Evolutionary conservation across 1,139 yeast genomes (phyloP), one percentile per base, ranked within the genome.

Genomic region (Sugiyamaella xylanicola): DNA sequence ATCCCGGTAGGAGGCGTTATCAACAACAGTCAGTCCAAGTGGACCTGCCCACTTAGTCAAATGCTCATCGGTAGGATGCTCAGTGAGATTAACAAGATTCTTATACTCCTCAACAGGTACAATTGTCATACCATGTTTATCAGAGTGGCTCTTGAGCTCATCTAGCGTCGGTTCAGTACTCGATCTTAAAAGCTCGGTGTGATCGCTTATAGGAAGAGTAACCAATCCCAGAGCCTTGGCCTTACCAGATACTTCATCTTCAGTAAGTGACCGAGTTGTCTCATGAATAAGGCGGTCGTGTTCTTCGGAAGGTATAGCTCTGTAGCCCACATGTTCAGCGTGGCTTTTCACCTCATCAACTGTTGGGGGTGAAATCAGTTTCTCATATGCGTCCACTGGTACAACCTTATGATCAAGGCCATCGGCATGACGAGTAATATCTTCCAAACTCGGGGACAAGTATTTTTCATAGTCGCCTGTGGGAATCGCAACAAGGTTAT

Each of bases 61-160:
- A 45, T 57, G 56, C 17, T 57, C 63, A 15, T 37, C 55, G 9
- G 59, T 56, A 1, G 64, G 68, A 27, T 53, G 53, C 17, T 48
- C 49, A 13, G 57, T 53, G 40, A 54, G 48, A 43, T 59, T 49
- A 40, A 51, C 19, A 49, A 61, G 42, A n/a, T 48, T 35, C 21
- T 54, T 49, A 19, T 54, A 50, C 22, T 62, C 63, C 2, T 40
- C 56, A 3, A 22, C 49, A 4, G 58, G 57, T 7, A 63, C 22
- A 8, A 79, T 58, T 7, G 63, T 63, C 36, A 70, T 66, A 1
- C 74, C 74, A 15, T 67, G 54, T 17, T 59, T 62, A 1, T 58
- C 48, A 0, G 81, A 79, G 53, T 72, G 71, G 4, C 66, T 67
- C 9, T 60, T 63, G 19, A 81, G 62, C 53, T 73, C 74, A 7